These are phyloP conservation scores for Hyphopichia burtonii DNA, from an alignment of 1,139 yeast genomes.

Conservation along the genomic window DNA sequence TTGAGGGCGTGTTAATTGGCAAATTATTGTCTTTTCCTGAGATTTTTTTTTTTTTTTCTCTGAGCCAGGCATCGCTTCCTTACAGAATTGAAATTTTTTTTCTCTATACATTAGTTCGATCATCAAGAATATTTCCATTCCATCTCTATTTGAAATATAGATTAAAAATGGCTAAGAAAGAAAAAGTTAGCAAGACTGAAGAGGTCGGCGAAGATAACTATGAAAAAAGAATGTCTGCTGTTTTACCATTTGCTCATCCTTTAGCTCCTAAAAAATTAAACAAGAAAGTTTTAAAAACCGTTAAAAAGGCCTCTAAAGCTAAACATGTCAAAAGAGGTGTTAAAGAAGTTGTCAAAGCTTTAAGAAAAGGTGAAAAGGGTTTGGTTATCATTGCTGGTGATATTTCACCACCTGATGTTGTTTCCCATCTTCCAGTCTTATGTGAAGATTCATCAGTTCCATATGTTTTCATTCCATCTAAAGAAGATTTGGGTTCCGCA, in stretches of 20 bases:
- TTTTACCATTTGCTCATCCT: constrained; percentile 90
- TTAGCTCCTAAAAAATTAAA: constrained; percentile 94
- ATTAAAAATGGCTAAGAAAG: constrained; percentile 50
- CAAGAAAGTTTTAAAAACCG: constrained; percentile 92
- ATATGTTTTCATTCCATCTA: constrained; percentile 89
- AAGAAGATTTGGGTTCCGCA: constrained; percentile 97
- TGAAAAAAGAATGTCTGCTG: constrained; percentile 86
- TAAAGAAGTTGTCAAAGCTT: constrained; percentile 96
- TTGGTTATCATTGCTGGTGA: constrained; percentile 96
- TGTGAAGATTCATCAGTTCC: constrained; percentile 95
- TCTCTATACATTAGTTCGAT: background rate
- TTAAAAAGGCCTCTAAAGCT: constrained; percentile 95
- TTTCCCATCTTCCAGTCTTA: constrained; percentile 94
- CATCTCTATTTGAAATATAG: background rate
- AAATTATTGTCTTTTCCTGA: constrained; percentile 1
- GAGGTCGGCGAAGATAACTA: constrained; percentile 73
- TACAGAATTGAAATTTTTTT: constrained; percentile 2
- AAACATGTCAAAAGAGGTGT: constrained; percentile 99
- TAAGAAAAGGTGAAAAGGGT: constrained; percentile 98
- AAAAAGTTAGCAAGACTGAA: constrained; percentile 43
- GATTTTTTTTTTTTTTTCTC: constrained; percentile 3
- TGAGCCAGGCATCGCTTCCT: constrained; percentile 2
- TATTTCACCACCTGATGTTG: constrained; percentile 95
- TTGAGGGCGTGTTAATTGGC: background rate
- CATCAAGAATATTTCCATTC: background rate